Evolutionary conservation across 495 filamentous ascomycete genomes (phyloP).

Genomic region (Neurospora sp.): DNA sequence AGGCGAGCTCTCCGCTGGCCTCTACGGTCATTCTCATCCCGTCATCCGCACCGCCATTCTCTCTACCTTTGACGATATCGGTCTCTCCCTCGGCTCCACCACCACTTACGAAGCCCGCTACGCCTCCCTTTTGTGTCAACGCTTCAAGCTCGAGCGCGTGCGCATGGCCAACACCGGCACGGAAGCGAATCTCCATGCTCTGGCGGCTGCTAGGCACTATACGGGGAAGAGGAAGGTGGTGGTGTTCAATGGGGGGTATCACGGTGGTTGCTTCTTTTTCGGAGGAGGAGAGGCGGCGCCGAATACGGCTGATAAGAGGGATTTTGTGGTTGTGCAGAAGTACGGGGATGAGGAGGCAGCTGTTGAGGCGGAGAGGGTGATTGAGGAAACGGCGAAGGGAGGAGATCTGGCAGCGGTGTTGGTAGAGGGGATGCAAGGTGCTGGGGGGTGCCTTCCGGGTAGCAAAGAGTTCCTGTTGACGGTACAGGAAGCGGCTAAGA

Average conservation of each 20-base stretch:
- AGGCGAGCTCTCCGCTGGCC: constrained; percentile 42
- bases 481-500: constrained; percentile 21
- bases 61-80: constrained; percentile 23
- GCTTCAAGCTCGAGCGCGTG: constrained; percentile 35
- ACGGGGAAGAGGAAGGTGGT: constrained; percentile 35
- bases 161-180: constrained; percentile 46
- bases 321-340: constrained; percentile 36
- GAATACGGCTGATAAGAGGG: constrained; percentile 26
- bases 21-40: constrained; percentile 44
- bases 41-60: constrained; percentile 27
- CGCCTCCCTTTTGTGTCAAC: constrained; percentile 28
- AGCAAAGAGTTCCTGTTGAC: constrained; percentile 32
- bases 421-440: constrained; percentile 49
- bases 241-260: constrained; percentile 43
- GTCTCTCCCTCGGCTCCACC: constrained; percentile 33
- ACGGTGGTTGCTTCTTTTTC: constrained; percentile 42
- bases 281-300: constrained; percentile 9
- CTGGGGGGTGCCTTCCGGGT: constrained; percentile 41
- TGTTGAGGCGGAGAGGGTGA: constrained; percentile 8
- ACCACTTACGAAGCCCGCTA: constrained; percentile 29
- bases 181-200: constrained; percentile 41
- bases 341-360: constrained; percentile 41
- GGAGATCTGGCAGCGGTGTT: constrained; percentile 42
- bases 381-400: constrained; percentile 13
- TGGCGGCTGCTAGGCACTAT: constrained; percentile 29